These are phyloP conservation scores for Chiua virens DNA, from an alignment of 768 basidiomycete genomes.

Conservation along the genomic window DNA sequence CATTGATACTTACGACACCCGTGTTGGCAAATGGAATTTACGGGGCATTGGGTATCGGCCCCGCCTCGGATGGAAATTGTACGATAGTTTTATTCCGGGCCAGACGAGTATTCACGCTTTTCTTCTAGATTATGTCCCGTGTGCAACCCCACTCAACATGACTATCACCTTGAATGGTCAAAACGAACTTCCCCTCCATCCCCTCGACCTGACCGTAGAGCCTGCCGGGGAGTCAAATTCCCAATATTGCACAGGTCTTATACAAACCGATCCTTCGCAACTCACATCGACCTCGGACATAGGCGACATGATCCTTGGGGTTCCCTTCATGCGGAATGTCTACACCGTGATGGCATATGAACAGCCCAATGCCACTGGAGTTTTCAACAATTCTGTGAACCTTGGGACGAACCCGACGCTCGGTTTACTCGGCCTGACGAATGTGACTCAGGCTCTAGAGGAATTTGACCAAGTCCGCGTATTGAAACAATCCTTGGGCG, in stretches of 20 bases:
- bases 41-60: constrained; percentile 65
- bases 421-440: constrained; percentile 63
- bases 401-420: constrained; percentile 41
- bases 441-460: constrained; percentile 56
- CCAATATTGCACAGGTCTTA: constrained; percentile 59
- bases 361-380: constrained; percentile 43
- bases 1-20: constrained; percentile 61
- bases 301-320: constrained; percentile 76
- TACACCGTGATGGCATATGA: constrained; percentile 78
- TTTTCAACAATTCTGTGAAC: constrained; percentile 36
- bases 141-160: constrained; percentile 68
- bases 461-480: constrained; percentile 75
- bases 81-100: constrained; percentile 24
- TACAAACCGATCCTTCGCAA: constrained; percentile 53
- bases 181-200: constrained; percentile 61
- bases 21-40: constrained; percentile 73
- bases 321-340: constrained; percentile 73
- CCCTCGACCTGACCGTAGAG: constrained; percentile 65
- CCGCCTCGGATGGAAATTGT: constrained; percentile 65
- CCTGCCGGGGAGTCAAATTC: constrained; percentile 44
- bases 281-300: constrained; percentile 39
- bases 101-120: constrained; percentile 5
- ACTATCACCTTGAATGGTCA: constrained; percentile 64
- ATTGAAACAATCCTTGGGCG: constrained; percentile 54
- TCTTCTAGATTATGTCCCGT: constrained; percentile 68